phyloP scores from a whole-genome alignment of 1,139 yeast genomes.

The Candida buenavistaensis region DNA sequence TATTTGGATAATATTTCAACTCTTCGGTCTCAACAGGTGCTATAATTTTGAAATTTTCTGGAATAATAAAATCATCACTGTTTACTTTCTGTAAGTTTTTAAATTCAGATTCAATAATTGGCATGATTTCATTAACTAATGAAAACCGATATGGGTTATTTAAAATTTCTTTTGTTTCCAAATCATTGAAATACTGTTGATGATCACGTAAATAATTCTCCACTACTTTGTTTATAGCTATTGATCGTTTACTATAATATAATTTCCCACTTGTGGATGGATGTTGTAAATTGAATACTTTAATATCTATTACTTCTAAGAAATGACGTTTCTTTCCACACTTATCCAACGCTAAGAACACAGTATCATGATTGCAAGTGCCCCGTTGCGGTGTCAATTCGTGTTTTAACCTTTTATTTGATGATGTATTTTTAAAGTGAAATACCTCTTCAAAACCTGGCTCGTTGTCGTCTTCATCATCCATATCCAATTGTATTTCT shows the following conservation, averaged over 20 bases:
- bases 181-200: constrained; percentile 11
- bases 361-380: constrained; percentile 31
- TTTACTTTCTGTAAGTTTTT: constrained; percentile 14
- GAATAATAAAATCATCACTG: constrained; percentile 20
- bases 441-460: constrained; percentile 4
- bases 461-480: constrained; percentile 3
- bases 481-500: constrained; percentile 10
- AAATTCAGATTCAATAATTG: constrained; percentile 23
- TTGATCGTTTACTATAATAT: constrained; percentile 45
- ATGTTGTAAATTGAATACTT: constrained; percentile 19
- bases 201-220: constrained; percentile 24
- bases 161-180: constrained; percentile 11
- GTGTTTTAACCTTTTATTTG: constrained; percentile 3
- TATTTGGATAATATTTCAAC: constrained; percentile 36
- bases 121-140: constrained; percentile 19
- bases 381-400: constrained; percentile 5
- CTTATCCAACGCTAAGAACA: constrained; percentile 82
- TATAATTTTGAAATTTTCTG: constrained; percentile 24
- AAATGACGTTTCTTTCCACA: constrained; percentile 64
- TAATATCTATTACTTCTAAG: constrained; percentile 44
- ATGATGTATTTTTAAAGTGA: constrained; percentile 1
- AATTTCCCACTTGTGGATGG: constrained; percentile 24
- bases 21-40: constrained; percentile 29
- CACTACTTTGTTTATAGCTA: constrained; percentile 49
- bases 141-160: constrained; percentile 10